phyloP scores from a whole-genome alignment of 176 grass and related monocot genomes.

The Triticum monococcum region DNA sequence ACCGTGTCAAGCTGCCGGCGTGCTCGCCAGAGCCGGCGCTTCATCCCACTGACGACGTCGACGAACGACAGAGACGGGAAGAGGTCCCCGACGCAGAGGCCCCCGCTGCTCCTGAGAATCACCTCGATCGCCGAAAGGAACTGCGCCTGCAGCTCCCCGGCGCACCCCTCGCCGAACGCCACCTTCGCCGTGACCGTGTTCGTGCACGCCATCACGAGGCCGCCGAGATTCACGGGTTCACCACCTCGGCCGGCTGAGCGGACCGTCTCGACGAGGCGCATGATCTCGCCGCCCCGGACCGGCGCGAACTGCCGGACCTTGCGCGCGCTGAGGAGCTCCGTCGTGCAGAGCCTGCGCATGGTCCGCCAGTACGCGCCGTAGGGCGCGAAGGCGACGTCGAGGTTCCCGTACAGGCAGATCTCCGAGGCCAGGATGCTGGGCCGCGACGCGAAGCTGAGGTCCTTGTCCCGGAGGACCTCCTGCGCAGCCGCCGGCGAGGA shows the following conservation, averaged over 20 bases:
- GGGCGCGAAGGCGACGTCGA: too few species aligned
- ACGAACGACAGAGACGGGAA: slow-evolving; percentile 37
- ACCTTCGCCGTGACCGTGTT: background rate
- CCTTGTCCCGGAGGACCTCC: too few species aligned
- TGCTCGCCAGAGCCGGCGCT: background rate
- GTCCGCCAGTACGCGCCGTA: too few species aligned
- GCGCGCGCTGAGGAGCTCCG: too few species aligned
- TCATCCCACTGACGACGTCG: background rate
- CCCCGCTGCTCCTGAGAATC: background rate
- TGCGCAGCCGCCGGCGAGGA: too few species aligned
- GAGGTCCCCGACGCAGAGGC: slow-evolving; percentile 24
- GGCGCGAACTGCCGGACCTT: too few species aligned
- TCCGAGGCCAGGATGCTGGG: too few species aligned
- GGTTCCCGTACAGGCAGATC: too few species aligned
- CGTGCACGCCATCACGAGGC: background rate
- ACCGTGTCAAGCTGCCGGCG: slow-evolving; percentile 18
- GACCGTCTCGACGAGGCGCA: too few species aligned
- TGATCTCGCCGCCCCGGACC: too few species aligned
- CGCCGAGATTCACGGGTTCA: background rate
- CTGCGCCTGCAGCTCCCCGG: background rate
- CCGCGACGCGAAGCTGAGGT: too few species aligned
- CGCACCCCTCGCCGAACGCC: slow-evolving; percentile 1
- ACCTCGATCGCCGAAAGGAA: background rate
- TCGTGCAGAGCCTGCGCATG: too few species aligned
- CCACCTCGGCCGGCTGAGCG: background rate